These are phyloP conservation scores for Nematodospora anomalae DNA, from an alignment of 1,139 yeast species.

Conservation along the genomic window DNA sequence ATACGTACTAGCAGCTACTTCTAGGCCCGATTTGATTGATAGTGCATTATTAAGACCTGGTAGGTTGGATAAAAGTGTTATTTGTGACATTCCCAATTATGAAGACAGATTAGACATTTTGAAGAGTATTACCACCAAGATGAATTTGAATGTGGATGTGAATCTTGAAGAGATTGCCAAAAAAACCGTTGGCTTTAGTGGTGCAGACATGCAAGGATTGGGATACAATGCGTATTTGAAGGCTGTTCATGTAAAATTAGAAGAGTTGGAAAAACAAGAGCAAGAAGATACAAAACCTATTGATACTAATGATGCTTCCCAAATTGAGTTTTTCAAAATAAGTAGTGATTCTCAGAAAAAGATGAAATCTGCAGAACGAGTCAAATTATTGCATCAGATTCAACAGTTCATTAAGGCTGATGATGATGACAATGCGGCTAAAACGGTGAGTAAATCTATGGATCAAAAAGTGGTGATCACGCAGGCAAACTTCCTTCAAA, in stretches of 20 bases:
- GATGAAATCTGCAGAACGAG: constrained; percentile 46
- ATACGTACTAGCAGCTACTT: constrained; percentile 93
- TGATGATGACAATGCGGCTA: constrained; percentile 11
- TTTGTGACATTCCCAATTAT: constrained; percentile 81
- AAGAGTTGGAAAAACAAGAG: constrained; percentile 33
- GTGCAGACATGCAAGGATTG: constrained; percentile 93
- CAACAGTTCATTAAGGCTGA: constrained; percentile 32
- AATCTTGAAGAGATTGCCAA: constrained; percentile 57
- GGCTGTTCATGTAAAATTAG: constrained; percentile 80
- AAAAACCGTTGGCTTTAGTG: constrained; percentile 76
- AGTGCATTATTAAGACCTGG: constrained; percentile 95
- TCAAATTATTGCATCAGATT: constrained; percentile 46
- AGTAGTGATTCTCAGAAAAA: constrained; percentile 31
- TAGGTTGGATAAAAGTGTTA: constrained; percentile 84
- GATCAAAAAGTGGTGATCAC: constrained; percentile 39
- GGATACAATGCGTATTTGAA: constrained; percentile 89
- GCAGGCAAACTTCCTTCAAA: constrained; percentile 57
- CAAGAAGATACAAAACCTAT: constrained; percentile 18
- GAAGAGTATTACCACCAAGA: constrained; percentile 56
- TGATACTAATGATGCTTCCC: constrained; percentile 17
- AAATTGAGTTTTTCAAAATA: constrained; percentile 37
- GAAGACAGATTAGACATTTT: constrained; percentile 77
- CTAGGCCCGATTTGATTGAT: constrained; percentile 93
- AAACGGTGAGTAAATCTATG: constrained; percentile 13
- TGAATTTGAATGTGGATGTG: constrained; percentile 53